These are phyloP conservation scores for Centella asiatica DNA, from an alignment of 129 eudicot species.

Conservation along the genomic window DNA sequence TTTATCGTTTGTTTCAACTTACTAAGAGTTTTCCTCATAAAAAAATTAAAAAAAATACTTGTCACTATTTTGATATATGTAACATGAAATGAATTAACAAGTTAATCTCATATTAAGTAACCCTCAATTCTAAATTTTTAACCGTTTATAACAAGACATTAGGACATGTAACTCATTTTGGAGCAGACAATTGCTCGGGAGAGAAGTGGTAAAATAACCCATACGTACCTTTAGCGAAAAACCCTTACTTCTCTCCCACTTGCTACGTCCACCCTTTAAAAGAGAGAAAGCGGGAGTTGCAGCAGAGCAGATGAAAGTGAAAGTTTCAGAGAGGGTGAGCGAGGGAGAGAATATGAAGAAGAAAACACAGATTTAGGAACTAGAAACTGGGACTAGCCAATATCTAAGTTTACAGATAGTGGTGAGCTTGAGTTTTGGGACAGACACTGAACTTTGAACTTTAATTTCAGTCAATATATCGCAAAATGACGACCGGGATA, in stretches of 20 bases:
- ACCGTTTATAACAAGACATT: too few relatives aligned
- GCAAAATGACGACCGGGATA: conserved; percentile 48
- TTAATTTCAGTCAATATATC: too few relatives aligned
- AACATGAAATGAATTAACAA: too few relatives aligned
- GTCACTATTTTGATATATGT: too few relatives aligned
- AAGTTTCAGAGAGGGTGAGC: conserved; percentile 18
- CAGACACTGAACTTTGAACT: background rate
- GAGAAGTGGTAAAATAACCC: conserved; percentile 15
- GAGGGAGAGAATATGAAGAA: conserved; percentile 14
- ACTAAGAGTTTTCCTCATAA: too few relatives aligned
- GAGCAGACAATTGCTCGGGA: background rate
- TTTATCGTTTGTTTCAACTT: too few relatives aligned
- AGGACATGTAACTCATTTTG: too few relatives aligned
- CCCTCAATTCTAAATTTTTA: too few relatives aligned
- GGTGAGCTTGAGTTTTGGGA: background rate
- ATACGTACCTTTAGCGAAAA: conserved; percentile 27
- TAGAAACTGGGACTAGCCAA: background rate
- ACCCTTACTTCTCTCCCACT: conserved; percentile 37
- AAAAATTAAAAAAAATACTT: too few relatives aligned
- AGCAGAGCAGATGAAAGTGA: conserved; percentile 25
- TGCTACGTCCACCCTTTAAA: conserved; percentile 34
- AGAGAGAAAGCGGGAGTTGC: conserved; percentile 66
- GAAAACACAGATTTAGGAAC: conserved; percentile 7
- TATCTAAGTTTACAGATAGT: conserved; percentile 18
- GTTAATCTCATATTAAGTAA: too few relatives aligned